Conservation (phyloP, 257 asterid species). For the Solanum bulbocastanum region DNA sequence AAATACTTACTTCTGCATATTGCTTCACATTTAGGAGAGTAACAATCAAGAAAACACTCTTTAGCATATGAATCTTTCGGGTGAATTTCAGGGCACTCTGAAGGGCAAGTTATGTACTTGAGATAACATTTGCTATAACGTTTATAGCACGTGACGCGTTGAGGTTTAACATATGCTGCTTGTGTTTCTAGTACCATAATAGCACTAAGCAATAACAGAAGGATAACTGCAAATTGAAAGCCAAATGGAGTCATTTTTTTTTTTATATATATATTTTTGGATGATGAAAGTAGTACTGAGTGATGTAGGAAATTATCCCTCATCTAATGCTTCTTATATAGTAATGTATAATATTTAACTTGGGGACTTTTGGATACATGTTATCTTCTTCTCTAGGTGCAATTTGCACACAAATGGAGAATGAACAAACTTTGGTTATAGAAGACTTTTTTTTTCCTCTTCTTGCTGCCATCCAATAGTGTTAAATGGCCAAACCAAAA, state of each 20-base stretch:
- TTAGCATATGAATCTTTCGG: constrained; percentile 9
- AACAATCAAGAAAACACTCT: constrained; percentile 16
- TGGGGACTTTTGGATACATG: neutral
- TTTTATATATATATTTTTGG: neutral
- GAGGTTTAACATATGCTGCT: neutral
- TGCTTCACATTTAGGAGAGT: constrained; percentile 15
- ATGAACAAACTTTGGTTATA: neutral
- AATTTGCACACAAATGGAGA: neutral
- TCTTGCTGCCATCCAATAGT: neutral
- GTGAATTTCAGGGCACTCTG: constrained; percentile 6
- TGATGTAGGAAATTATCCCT: neutral
- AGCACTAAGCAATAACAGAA: neutral
- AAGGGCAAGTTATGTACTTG: constrained; percentile 3
- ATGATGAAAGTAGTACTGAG: neutral
- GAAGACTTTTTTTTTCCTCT: neutral
- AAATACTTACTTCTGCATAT: constrained; percentile 8
- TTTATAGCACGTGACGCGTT: constrained; percentile 3
- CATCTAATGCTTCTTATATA: neutral
- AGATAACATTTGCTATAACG: constrained; percentile 7
- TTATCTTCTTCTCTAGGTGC: neutral
- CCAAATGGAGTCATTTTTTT: neutral
- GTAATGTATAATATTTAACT: neutral
- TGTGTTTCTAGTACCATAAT: neutral
- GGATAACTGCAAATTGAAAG: neutral
- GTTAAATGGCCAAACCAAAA: constrained; percentile 1